phyloP scores from a whole-genome alignment of 164 flowering plant species.

The Kalanchoe fedtschenkoi region DNA sequence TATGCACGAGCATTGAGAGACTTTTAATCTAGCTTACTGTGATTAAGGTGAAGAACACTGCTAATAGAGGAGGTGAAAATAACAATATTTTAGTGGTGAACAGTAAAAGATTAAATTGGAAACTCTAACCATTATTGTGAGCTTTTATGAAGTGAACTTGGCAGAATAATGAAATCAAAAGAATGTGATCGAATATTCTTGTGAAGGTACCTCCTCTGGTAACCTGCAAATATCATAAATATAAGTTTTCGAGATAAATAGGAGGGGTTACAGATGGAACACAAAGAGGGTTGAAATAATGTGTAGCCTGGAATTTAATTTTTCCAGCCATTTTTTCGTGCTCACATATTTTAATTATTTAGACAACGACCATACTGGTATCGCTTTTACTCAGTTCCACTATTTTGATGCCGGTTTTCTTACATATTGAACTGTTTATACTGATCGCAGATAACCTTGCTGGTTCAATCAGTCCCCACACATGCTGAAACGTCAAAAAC shows the following conservation, averaged over 20 bases:
- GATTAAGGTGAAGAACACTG: not conserved
- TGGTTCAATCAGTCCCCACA: conserved; percentile 33
- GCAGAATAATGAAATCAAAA: not conserved
- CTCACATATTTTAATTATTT: not conserved
- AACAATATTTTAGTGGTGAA: not conserved
- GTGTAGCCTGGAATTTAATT: too few relatives aligned
- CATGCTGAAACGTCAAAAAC: not conserved
- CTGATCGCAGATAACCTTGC: conserved; percentile 42
- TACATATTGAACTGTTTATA: not conserved
- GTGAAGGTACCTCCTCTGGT: not conserved
- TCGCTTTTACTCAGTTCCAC: not conserved
- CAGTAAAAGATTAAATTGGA: not conserved
- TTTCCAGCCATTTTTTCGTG: not conserved
- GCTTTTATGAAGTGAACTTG: not conserved
- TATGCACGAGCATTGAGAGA: not conserved
- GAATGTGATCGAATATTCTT: not conserved
- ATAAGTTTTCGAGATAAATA: too few relatives aligned
- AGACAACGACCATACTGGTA: not conserved
- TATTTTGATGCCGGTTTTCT: not conserved
- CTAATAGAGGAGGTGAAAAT: not conserved
- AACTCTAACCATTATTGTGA: not conserved
- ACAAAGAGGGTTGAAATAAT: too few relatives aligned
- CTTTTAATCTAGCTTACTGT: not conserved
- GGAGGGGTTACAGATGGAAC: too few relatives aligned
- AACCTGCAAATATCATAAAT: too few relatives aligned